Conservation (phyloP, 805 yeast species). For the Lachancea nothofagi region DNA sequence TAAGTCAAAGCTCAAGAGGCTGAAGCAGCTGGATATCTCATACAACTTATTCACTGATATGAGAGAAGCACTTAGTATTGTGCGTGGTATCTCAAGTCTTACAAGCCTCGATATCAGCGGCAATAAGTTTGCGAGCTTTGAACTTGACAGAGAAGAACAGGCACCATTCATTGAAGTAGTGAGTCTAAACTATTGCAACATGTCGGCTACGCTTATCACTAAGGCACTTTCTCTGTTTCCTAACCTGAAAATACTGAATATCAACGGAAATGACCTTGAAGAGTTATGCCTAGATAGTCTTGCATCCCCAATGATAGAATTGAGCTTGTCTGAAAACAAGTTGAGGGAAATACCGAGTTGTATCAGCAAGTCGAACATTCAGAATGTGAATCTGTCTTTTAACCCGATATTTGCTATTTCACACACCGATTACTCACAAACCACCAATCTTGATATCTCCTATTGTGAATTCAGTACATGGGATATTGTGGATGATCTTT, state of each 20-base stretch:
- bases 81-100: constrained; percentile 36
- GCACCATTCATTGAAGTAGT: constrained; percentile 15
- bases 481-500: constrained; percentile 1
- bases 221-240: constrained; percentile 33
- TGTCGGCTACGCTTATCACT: constrained; percentile 7
- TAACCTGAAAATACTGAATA: constrained; percentile 25
- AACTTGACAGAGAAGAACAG: constrained; percentile 1
- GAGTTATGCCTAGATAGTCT: constrained; percentile 2
- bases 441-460: constrained; percentile 4
- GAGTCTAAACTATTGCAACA: constrained; percentile 23
- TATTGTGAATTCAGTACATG: background rate
- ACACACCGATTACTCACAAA: too few relatives aligned
- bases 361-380: background rate
- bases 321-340: constrained; percentile 20
- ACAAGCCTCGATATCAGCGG: constrained; percentile 48
- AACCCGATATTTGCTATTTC: background rate
- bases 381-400: background rate
- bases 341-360: constrained; percentile 9
- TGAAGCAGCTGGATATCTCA: constrained; percentile 49
- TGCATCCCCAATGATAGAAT: constrained; percentile 14
- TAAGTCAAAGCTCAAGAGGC: constrained; percentile 15
- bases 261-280: constrained; percentile 24
- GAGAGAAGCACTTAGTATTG: constrained; percentile 35
- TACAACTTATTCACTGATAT: constrained; percentile 49
- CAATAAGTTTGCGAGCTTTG: constrained; percentile 35